These are phyloP conservation scores for Clitopilus hobsonii DNA, from an alignment of 768 basidiomycete species.

Conservation along the genomic window DNA sequence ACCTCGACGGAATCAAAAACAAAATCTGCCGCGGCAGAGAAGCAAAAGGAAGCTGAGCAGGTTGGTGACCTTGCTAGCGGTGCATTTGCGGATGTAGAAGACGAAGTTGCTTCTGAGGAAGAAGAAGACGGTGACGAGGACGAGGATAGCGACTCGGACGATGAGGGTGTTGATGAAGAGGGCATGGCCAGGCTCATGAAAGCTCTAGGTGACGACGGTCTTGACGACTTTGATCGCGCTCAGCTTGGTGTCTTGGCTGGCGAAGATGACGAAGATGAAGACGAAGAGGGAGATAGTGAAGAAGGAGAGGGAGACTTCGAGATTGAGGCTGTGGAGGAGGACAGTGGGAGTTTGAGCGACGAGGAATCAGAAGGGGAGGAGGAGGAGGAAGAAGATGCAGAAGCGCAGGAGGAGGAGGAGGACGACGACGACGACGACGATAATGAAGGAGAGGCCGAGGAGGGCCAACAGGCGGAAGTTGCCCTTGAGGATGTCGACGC, in stretches of 20 bases:
- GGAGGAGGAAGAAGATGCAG: slow-evolving; percentile 37
- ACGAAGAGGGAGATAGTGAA: slow-evolving; percentile 27
- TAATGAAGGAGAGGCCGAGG: slow-evolving; percentile 34
- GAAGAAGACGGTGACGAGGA: slow-evolving; percentile 11
- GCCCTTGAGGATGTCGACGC: slow-evolving; percentile 68
- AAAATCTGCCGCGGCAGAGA: background rate
- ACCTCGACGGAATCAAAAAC: background rate
- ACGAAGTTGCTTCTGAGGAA: background rate
- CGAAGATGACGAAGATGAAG: slow-evolving; percentile 17
- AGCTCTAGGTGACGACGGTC: slow-evolving; percentile 57
- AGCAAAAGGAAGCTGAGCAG: background rate
- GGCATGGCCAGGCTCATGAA: slow-evolving; percentile 56
- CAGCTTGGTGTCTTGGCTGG: slow-evolving; percentile 42
- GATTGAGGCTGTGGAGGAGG: slow-evolving; percentile 25
- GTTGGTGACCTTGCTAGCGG: background rate
- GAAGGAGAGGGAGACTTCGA: slow-evolving; percentile 11
- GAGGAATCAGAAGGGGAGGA: slow-evolving; percentile 54
- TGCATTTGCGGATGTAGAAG: background rate
- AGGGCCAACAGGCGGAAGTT: slow-evolving; percentile 40
- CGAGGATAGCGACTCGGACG: slow-evolving; percentile 19
- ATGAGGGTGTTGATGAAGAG: slow-evolving; percentile 49
- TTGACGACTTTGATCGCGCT: slow-evolving; percentile 61
- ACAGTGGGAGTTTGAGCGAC: slow-evolving; percentile 46
- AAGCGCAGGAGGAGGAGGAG: slow-evolving; percentile 26
- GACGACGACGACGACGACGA: slow-evolving; percentile 34